A percentile compares a stretch with the other conserved stretches of the same genome.
Conservation (phyloP, 2,329 filamentous ascomycete genomes). For the Monilinia vaccinii-corymbosi region DNA sequence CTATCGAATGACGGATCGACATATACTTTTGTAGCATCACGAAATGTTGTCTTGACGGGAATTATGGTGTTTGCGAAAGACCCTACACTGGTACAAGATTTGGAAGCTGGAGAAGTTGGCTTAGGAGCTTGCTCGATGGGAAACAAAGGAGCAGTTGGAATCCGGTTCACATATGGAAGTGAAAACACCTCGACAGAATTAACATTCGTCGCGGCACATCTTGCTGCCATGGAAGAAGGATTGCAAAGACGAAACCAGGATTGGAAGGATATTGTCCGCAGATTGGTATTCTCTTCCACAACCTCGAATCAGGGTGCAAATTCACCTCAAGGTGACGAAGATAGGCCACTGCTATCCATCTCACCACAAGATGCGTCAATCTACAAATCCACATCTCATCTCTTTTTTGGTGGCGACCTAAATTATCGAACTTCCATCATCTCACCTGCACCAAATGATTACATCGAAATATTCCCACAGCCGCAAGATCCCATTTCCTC, state of each 20-base stretch:
- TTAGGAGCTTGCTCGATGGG: conserved; percentile 84
- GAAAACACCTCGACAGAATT: conserved; percentile 46
- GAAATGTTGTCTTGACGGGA: conserved; percentile 81
- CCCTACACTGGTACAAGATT: conserved; percentile 47
- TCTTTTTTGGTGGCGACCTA: conserved; percentile 85
- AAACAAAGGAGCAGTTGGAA: conserved; percentile 86
- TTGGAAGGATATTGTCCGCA: conserved; percentile 76
- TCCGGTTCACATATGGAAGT: conserved; percentile 54
- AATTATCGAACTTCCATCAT: conserved; percentile 82
- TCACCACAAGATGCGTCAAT: conserved; percentile 48
- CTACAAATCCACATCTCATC: conserved; percentile 64
- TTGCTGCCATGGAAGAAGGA: conserved; percentile 80
- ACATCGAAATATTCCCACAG: conserved; percentile 50
- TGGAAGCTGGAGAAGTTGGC: conserved; percentile 75
- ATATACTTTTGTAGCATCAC: conserved; percentile 62
- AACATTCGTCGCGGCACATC: conserved; percentile 80
- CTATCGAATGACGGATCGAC: conserved; percentile 25
- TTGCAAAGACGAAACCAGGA: conserved; percentile 71
- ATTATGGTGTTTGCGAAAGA: conserved; percentile 76
- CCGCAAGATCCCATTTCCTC: conserved; percentile 42
- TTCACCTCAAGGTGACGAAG: conserved; percentile 26
- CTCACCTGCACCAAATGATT: conserved; percentile 50
- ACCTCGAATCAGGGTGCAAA: conserved; percentile 14
- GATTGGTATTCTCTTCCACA: conserved; percentile 61
- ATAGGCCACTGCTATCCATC: conserved; percentile 33